These are phyloP conservation scores for Pythium scleroteichum DNA, from an alignment of 352 stramenopile genomes.

Conservation along the genomic window DNA sequence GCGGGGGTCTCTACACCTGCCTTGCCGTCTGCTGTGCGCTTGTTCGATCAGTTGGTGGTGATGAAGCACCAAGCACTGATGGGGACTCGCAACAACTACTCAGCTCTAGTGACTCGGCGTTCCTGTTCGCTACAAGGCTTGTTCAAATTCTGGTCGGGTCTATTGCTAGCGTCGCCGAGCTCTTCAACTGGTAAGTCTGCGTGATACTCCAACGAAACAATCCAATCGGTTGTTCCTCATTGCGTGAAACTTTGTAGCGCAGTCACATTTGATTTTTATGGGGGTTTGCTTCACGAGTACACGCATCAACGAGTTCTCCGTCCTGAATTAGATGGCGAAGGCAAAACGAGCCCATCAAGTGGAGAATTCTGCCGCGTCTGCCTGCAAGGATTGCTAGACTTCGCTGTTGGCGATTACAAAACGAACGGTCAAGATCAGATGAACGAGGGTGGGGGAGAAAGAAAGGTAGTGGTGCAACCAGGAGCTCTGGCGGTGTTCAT, in stretches of 20 bases:
- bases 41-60: not conserved
- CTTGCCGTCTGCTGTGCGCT: constrained; percentile 46
- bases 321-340: not conserved
- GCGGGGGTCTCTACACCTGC: constrained; percentile 40
- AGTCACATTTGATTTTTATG: constrained; percentile 34
- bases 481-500: constrained; percentile 20
- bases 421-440: not conserved
- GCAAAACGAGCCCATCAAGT: not conserved
- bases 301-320: not conserved
- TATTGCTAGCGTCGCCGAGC: constrained; percentile 16
- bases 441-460: not conserved
- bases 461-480: constrained; percentile 12
- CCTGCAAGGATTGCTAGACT: constrained; percentile 10
- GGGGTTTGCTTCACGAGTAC: constrained; percentile 29
- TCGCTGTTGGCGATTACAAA: constrained; percentile 18
- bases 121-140: constrained; percentile 18
- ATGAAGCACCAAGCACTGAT: not conserved
- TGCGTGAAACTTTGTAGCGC: constrained; percentile 13
- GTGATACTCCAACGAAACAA: not conserved
- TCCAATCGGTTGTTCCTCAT: not conserved
- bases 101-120: constrained; percentile 15
- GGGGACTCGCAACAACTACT: not conserved
- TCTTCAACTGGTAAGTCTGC: constrained; percentile 26
- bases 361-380: not conserved
- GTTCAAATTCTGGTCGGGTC: constrained; percentile 26